A percentile compares a stretch with the other conserved stretches of the same genome.
Evolutionary conservation across 1,139 yeast species (phyloP).

Genomic region (Debaryomyces subglobosus): DNA sequence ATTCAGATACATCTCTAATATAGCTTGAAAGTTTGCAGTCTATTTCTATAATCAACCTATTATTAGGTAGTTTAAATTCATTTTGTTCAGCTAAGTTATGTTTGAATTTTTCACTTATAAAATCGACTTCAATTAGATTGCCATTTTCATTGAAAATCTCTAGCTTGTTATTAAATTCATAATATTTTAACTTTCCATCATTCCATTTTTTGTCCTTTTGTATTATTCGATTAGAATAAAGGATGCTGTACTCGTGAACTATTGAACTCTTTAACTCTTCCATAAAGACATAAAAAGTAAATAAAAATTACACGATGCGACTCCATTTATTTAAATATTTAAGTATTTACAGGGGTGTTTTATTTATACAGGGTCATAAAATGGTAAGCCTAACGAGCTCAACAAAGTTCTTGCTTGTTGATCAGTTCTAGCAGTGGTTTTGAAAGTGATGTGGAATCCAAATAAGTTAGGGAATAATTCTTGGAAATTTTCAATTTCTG

Average conservation of each 20-base stretch:
- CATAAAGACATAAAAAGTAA: slow-evolving; percentile 13
- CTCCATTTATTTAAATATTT: slow-evolving; percentile 1
- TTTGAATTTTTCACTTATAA: slow-evolving; percentile 22
- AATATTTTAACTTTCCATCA: slow-evolving; percentile 54
- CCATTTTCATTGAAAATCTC: slow-evolving; percentile 46
- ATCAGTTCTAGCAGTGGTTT: slow-evolving; percentile 89
- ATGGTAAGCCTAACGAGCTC: slow-evolving; percentile 84
- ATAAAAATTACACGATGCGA: slow-evolving; percentile 13
- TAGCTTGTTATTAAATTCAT: slow-evolving; percentile 50
- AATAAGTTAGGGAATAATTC: slow-evolving; percentile 88
- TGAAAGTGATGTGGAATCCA: slow-evolving; percentile 84
- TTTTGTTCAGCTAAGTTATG: slow-evolving; percentile 16
- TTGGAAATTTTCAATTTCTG: slow-evolving; percentile 89
- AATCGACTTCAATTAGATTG: slow-evolving; percentile 38
- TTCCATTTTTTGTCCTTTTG: slow-evolving; percentile 59
- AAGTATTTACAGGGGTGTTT: slow-evolving; percentile 7
- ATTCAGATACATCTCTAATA: slow-evolving; percentile 20
- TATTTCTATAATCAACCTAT: slow-evolving; percentile 19
- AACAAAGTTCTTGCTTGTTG: slow-evolving; percentile 87
- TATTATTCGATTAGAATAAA: slow-evolving; percentile 48
- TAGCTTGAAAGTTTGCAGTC: slow-evolving; percentile 16
- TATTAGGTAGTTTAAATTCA: slow-evolving; percentile 20
- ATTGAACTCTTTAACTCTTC: slow-evolving; percentile 13
- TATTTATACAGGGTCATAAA: slow-evolving; percentile 31
- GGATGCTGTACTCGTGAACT: slow-evolving; percentile 19